A percentile compares a stretch with the other conserved stretches of the same genome.
Conservation (phyloP, 2,329 filamentous ascomycete species). For the Hymenoscyphus infarciens region DNA sequence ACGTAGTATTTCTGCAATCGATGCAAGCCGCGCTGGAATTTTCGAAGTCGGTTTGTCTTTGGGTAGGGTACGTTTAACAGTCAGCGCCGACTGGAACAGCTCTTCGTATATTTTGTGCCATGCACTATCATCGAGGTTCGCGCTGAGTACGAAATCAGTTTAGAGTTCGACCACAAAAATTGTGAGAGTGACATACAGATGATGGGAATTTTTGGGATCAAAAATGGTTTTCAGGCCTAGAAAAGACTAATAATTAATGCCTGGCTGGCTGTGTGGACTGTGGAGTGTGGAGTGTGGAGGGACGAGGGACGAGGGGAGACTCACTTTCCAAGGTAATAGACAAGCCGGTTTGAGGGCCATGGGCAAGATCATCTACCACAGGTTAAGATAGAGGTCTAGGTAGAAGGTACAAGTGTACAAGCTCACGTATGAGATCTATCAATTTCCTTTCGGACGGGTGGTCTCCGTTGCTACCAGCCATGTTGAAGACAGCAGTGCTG, state of each 20-base stretch:
- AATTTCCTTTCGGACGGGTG: neutral
- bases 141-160: constrained; percentile 14
- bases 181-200: constrained; percentile 25
- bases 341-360: neutral
- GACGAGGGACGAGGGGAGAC: neutral
- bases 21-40: constrained; percentile 56
- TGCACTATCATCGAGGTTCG: constrained; percentile 65
- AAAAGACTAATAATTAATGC: neutral
- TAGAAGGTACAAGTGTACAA: neutral
- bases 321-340: neutral
- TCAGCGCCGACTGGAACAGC: constrained; percentile 65
- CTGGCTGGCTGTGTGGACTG: neutral
- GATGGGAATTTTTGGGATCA: constrained; percentile 27
- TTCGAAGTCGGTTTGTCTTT: constrained; percentile 45
- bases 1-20: constrained; percentile 69
- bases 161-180: neutral
- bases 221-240: constrained; percentile 34
- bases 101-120: constrained; percentile 79
- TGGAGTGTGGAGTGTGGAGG: neutral
- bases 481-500: neutral
- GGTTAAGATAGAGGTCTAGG: neutral
- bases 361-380: neutral
- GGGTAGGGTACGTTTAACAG: constrained; percentile 64
- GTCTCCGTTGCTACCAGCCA: constrained; percentile 2
- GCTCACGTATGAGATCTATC: neutral